phyloP scores from a whole-genome alignment of 371 early-diverging fungal genomes.

The Actinomortierella wolfii region DNA sequence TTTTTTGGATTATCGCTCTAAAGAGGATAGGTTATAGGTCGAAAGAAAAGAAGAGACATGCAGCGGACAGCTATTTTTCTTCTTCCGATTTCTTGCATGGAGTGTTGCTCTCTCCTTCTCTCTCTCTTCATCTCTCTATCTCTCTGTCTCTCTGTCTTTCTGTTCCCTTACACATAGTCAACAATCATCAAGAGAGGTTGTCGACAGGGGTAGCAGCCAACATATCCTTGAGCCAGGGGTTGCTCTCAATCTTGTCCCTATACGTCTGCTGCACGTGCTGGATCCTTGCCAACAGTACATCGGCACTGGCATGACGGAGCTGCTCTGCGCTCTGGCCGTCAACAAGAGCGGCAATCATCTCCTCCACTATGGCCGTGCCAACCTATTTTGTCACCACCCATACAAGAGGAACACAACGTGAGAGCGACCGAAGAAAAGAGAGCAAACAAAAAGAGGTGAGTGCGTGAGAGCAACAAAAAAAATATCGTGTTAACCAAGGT shows the following conservation, averaged over 20 bases:
- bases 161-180: not conserved
- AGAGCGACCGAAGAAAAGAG: no score
- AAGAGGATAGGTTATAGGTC: no score
- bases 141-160: not conserved
- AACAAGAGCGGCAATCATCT: slow-evolving; percentile 33
- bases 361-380: slow-evolving; percentile 27
- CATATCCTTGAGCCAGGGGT: slow-evolving; percentile 38
- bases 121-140: not conserved
- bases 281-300: slow-evolving; percentile 19
- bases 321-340: slow-evolving; percentile 6
- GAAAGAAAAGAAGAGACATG: no score
- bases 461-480: no score
- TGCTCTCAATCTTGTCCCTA: slow-evolving; percentile 20
- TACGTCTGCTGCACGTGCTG: slow-evolving; percentile 29
- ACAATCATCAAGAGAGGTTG: slow-evolving; percentile 8
- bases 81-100: not conserved
- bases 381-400: slow-evolving; percentile 15
- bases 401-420: no score
- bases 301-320: not conserved
- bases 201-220: slow-evolving; percentile 9
- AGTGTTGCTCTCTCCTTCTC: not conserved
- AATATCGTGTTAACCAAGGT: no score
- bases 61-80: not conserved
- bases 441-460: no score
- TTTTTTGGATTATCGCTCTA: no score